Evolutionary conservation across 345 rosid species (phyloP), one percentile per base, ranked within the genome.

Genomic region (Populus deltoides): DNA sequence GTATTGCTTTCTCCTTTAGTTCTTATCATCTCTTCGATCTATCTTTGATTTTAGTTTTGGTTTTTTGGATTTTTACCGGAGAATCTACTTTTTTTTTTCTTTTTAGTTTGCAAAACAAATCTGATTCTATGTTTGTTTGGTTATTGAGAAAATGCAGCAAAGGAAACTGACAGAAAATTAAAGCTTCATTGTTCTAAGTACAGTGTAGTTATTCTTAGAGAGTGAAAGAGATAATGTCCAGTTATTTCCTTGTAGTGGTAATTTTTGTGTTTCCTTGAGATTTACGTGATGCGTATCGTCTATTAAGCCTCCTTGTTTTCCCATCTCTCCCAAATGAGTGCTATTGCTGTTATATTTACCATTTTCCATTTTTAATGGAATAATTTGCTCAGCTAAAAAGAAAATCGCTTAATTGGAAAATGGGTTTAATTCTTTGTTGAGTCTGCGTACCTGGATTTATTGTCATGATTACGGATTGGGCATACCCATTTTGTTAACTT

Each of bases 381-480:
- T 59, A 59, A n/a, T n/a, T n/a, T 59, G 63, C 27, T 59, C 29
- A 10, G 29, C 12, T 59, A 24, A 59, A 59, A 55, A 59, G 13
- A 59, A 59, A n/a, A n/a, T 59, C 8, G 65, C 65, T 59, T 59
- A 25, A 59, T n/a, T 59, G 65, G 16, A 59, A 59, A 59, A 59
- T 59, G 65, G 63, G 2, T 59, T 10, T 25, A n/a, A 24, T 59
- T 24, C 1, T 24, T 59, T 24, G 7, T 59, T 9, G 65, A 12
- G 16, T 24, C 65, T 59, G 29, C 24, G 6, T n/a, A 10, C 65
- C 24, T 59, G 65, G 29, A 29, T 59, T 59, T 59, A 59, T 24
- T 24, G 77, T 84, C 75, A 83, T 80, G 75, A 73, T 78, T 75
- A 61, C 68, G 68, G 20, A 18, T 79, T 84, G 74, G 61, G 79